Percentiles rank a stretch among this genome's conserved stretches.
These are phyloP conservation scores for Microstegium vimineum DNA, from an alignment of 176 grass and related monocot species.

Conservation along the genomic window DNA sequence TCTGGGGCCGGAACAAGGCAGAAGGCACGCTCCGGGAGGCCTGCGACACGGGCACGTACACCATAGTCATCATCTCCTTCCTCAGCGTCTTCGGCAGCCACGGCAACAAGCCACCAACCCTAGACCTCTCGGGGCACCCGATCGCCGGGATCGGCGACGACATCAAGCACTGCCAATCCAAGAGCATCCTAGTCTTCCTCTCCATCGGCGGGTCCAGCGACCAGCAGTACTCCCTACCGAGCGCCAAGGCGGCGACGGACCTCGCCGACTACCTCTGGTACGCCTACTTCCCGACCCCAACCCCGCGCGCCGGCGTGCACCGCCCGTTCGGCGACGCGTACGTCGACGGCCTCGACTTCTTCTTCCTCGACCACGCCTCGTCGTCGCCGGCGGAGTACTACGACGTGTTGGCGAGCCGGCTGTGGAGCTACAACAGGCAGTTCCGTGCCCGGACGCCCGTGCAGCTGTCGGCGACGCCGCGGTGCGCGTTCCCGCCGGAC, in stretches of 20 bases:
- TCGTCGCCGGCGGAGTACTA: neutral
- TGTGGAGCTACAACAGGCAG: conserved; percentile 6
- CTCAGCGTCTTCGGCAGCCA: conserved; percentile 2
- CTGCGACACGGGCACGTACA: conserved; percentile 1
- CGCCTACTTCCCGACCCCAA: too few relatives aligned
- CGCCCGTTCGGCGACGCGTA: conserved; percentile 17
- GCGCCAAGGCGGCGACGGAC: too few relatives aligned
- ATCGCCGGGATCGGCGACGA: too few relatives aligned
- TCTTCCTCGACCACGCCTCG: neutral
- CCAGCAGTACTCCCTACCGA: too few relatives aligned
- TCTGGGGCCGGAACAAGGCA: conserved; percentile 25
- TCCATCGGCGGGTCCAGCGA: too few relatives aligned
- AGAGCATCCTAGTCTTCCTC: too few relatives aligned
- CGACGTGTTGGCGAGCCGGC: neutral
- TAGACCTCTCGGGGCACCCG: conserved; percentile 21
- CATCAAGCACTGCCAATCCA: too few relatives aligned
- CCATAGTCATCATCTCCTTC: conserved; percentile 7
- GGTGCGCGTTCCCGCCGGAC: neutral
- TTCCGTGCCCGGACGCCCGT: neutral
- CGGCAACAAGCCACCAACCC: neutral
- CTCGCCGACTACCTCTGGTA: too few relatives aligned
- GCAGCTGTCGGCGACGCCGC: conserved; percentile 12
- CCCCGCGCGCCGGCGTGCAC: neutral
- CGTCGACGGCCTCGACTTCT: conserved; percentile 5
- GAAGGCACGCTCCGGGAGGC: conserved; percentile 15